Base-by-base conservation (phyloP, 345 rosid species). In the Boechera divaricarpa region DNA sequence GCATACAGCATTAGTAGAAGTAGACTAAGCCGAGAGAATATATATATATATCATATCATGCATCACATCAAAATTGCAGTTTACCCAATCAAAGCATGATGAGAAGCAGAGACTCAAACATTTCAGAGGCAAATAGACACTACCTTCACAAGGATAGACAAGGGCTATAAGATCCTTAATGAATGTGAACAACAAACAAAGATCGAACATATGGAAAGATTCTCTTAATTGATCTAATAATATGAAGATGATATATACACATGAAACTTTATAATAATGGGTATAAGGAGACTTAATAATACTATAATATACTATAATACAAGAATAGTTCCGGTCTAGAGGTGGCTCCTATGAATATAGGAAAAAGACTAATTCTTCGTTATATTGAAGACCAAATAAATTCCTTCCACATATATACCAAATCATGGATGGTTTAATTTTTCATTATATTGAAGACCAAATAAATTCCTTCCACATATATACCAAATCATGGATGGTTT, bases 231-330 rank as follows among this genome's bases (percentile, higher is more conserved):
- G 45, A 18, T 58, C 0, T 45, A 58, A 60, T 10, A 33, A 21
- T 48, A 60, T 24, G 58, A 56, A 31, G 65, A 44, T 55, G 55
- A 57, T 32, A 31, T 32, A 29, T 47, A 44, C 48, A 45, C 48
- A 70, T 33, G 75, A 71, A 33, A 47, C 7, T 48, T 33, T 32
- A 47, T 48, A 24, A 71, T 3, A 10, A 48, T 9, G 58, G 67
- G 28, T 12, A 64, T 15, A 15, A 44, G n/a, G 10, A 59, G 67
- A 18, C 47, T 35, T 71, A 16, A 16, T 16, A 16, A 16, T 16
- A 16, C 16, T 16, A 16, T 16, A 16, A 16, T 16, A 16, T 16
- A 16, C 16, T 16, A 16, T 16, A 16, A 16, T 16, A 16, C 16
- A 60, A 72, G 29, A 60, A 60, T 47, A 7, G 28, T 28, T 48